Base-by-base conservation (phyloP, 306 rosid species). In the Acacia confusa region DNA sequence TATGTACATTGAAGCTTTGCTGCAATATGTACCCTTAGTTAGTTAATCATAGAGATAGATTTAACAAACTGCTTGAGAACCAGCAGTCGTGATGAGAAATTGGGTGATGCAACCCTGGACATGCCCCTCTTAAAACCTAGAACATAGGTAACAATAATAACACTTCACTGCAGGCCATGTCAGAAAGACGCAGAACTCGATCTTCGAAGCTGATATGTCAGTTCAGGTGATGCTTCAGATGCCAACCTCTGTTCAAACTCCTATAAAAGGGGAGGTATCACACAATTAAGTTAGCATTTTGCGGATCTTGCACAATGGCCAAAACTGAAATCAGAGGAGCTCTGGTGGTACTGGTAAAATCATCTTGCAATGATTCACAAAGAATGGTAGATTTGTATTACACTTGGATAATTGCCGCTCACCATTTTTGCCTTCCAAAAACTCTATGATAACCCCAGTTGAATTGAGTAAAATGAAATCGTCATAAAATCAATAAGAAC, bases 141-240 rank as follows among this genome's bases (percentile, higher is more conserved):
- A 63, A 78, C 67, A 3, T 40, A 38, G 69, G 63, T 43, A 76
- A 36, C 80, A 57, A 15, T 48, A 72, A 67, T 41, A 53, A 53
- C 28, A 36, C 77, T 45, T 85, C 76, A 75, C 50, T 57, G 78
- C 73, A 43, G 80, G 73, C 74, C 68, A 45, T 53, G 53, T 90
- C 92, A 92, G 82, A 90, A 90, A 48, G 82, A 43, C 22, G 92
- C 88, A 16, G 97, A 92, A 86, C 84, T 88, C 30, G 88, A 88
- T 88, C 97, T 87, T 44, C 94, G 90, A 70, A 92, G 97, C 85
- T 88, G 91, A 83, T 84, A 88, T 80, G 71, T 90, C 25, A 84
- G 79, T 81, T 88, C 92, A 17, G 32, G 7, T 36, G 76, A 69
- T 72, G 82, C 32, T 66, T 81, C 80, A 34, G 79, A 41, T 11